Evolutionary conservation across 2,329 filamentous ascomycete genomes (phyloP).

Genomic region (Neurospora sp.): DNA sequence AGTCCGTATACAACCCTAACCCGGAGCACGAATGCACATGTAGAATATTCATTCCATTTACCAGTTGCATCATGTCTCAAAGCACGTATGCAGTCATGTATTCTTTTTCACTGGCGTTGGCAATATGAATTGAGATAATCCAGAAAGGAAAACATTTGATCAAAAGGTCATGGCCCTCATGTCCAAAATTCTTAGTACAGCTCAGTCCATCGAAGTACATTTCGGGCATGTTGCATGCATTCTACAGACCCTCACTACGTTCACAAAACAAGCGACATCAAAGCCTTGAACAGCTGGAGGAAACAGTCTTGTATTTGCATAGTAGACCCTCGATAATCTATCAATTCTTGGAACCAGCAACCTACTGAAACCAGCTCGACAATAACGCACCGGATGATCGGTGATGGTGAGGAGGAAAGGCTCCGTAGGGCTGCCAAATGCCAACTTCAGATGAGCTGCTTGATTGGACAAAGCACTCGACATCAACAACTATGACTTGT

Average conservation of each 20-base stretch:
- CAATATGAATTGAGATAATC: neutral
- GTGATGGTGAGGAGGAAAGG: neutral
- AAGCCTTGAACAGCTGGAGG: neutral
- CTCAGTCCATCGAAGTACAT: neutral
- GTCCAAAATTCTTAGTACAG: neutral
- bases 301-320: neutral
- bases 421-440: neutral
- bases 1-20: neutral
- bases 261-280: neutral
- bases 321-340: neutral
- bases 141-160: neutral
- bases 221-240: neutral
- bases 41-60: neutral
- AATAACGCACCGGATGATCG: neutral
- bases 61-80: neutral
- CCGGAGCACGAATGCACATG: neutral
- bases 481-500: neutral
- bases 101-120: neutral
- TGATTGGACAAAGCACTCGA: neutral
- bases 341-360: neutral
- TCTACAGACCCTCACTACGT: neutral
- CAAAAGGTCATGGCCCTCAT: neutral
- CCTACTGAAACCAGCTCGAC: neutral
- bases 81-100: neutral
- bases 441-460: neutral